phyloP scores from a whole-genome alignment of 1,284 basidiomycete species.

The Ceratobasidium sp. region DNA sequence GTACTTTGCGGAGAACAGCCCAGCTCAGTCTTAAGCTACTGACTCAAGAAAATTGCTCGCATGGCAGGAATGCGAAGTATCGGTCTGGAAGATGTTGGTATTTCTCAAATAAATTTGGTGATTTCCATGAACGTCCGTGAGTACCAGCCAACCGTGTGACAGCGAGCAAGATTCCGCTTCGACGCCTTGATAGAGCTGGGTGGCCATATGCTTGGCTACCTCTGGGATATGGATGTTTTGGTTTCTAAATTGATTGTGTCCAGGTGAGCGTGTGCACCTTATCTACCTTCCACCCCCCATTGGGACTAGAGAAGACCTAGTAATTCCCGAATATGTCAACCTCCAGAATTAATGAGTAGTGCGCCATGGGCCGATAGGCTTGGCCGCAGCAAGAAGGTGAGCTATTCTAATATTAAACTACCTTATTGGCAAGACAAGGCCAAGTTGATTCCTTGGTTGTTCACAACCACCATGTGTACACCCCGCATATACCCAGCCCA shows the following conservation, averaged over 20 bases:
- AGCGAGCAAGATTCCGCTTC: neutral
- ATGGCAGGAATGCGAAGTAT: neutral
- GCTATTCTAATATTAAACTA: slow-evolving; percentile 18
- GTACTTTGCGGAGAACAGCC: slow-evolving; percentile 47
- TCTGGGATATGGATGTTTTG: neutral
- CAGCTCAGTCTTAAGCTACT: slow-evolving; percentile 35
- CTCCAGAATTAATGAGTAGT: neutral
- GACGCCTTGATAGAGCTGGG: neutral
- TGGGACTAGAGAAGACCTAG: neutral
- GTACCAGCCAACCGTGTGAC: neutral
- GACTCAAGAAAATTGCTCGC: too few species aligned
- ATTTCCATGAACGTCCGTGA: neutral
- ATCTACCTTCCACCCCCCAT: neutral
- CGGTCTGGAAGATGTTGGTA: neutral
- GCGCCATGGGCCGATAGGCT: slow-evolving; percentile 1
- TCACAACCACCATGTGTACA: slow-evolving; percentile 24
- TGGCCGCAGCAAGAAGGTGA: slow-evolving; percentile 28
- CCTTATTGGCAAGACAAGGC: slow-evolving; percentile 7
- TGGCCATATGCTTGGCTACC: slow-evolving; percentile 6
- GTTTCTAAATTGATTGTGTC: neutral
- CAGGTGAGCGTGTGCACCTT: neutral
- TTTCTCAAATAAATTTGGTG: neutral
- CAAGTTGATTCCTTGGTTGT: slow-evolving; percentile 3
- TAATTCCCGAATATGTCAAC: slow-evolving; percentile 17
- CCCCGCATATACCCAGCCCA: neutral